phyloP scores from a whole-genome alignment of 306 rosid genomes.

The Cajanus cajan region DNA sequence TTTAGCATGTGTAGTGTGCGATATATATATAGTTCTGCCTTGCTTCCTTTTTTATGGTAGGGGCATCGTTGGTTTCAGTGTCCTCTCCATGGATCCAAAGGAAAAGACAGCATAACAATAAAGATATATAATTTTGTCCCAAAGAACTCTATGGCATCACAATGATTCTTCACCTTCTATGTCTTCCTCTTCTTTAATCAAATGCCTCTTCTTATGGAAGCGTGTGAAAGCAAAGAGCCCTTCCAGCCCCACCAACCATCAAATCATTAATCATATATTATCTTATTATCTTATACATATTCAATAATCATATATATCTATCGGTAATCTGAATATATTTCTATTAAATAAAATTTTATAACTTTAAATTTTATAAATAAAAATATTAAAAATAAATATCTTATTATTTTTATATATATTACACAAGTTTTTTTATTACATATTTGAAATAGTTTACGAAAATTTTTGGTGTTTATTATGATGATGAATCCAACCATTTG shows the following conservation, averaged over 20 bases:
- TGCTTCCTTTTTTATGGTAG: slow-evolving; percentile 27
- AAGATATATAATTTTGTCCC: slow-evolving; percentile 47
- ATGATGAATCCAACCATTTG: no score
- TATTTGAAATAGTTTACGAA: no score
- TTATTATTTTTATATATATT: no score
- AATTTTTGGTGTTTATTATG: no score
- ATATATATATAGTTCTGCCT: neutral
- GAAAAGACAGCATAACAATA: slow-evolving; percentile 43
- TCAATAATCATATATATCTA: neutral
- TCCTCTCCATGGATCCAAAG: slow-evolving; percentile 53
- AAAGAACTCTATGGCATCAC: slow-evolving; percentile 33
- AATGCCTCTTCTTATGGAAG: slow-evolving; percentile 36
- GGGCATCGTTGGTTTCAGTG: slow-evolving; percentile 66
- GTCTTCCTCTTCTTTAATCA: slow-evolving; percentile 25
- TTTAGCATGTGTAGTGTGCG: neutral
- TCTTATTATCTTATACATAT: no score
- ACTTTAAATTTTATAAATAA: no score
- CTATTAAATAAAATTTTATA: no score
- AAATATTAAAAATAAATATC: no score
- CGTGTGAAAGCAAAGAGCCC: slow-evolving; percentile 39
- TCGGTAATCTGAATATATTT: no score
- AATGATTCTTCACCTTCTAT: slow-evolving; percentile 35
- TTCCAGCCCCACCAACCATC: slow-evolving; percentile 24
- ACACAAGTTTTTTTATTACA: no score
- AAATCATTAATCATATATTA: neutral